Percentiles rank a stretch among this genome's conserved stretches.
Evolutionary conservation across 768 basidiomycete genomes (phyloP).

Genomic region (Mrakia blollopis): DNA sequence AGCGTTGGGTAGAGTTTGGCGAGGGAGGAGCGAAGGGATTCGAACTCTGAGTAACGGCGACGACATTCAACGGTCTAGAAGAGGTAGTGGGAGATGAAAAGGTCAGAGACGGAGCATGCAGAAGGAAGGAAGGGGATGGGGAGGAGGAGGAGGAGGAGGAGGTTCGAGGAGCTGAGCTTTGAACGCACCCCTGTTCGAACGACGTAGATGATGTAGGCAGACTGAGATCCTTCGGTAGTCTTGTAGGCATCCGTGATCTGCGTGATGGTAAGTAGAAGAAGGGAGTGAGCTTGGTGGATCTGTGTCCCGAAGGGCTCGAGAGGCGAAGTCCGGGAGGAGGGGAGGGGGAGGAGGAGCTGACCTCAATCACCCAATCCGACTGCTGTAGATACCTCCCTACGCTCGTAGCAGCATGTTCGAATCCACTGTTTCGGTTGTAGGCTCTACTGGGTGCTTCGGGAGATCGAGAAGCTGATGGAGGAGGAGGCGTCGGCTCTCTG

Average conservation of each 20-base stretch:
- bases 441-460: background rate
- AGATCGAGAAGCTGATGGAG: background rate
- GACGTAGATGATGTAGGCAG: slow-evolving; percentile 90
- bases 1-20: slow-evolving; percentile 87
- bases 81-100: background rate
- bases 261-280: background rate
- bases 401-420: background rate
- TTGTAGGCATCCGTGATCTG: slow-evolving; percentile 95
- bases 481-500: background rate
- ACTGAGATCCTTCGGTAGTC: slow-evolving; percentile 78
- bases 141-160: slow-evolving; percentile 4
- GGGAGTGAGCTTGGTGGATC: background rate
- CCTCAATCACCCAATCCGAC: slow-evolving; percentile 28
- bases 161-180: slow-evolving; percentile 35
- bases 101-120: background rate
- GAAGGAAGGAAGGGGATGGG: background rate
- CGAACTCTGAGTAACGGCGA: slow-evolving; percentile 96
- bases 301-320: background rate
- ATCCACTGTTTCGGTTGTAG: background rate
- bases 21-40: slow-evolving; percentile 77
- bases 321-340: background rate
- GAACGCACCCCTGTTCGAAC: slow-evolving; percentile 72
- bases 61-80: slow-evolving; percentile 69
- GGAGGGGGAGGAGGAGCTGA: background rate
- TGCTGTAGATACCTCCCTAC: slow-evolving; percentile 17